A percentile compares a stretch with the other conserved stretches of the same genome.
Evolutionary conservation across 2,329 filamentous ascomycete genomes (phyloP).

Genomic region (Leptographium wingfieldii): DNA sequence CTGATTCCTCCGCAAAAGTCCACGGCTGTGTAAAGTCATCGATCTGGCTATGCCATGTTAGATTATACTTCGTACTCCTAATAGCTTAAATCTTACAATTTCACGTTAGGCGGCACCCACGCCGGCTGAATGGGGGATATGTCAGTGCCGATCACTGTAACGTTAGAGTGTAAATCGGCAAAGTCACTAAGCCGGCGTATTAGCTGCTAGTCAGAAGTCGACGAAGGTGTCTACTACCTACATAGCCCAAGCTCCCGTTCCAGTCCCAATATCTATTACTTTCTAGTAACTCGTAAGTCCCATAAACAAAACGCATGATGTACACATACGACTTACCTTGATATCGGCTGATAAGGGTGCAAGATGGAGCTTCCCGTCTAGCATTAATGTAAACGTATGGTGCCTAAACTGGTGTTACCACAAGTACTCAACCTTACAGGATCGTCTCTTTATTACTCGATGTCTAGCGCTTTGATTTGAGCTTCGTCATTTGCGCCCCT

Average conservation of each 20-base stretch:
- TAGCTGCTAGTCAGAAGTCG: not conserved
- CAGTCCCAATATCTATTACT: not conserved
- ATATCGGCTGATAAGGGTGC: not conserved
- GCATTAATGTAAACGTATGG: not conserved
- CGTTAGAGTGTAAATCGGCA: not conserved
- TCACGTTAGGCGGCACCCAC: not conserved
- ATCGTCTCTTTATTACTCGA: not conserved
- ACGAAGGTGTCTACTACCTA: not conserved
- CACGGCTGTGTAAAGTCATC: conserved; percentile 44
- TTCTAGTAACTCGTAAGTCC: not conserved
- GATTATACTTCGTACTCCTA: too few relatives aligned
- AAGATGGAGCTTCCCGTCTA: not conserved
- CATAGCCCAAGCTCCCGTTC: conserved; percentile 1
- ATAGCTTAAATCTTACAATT: not conserved
- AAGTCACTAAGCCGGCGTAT: not conserved
- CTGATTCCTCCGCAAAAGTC: conserved; percentile 30
- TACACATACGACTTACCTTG: not conserved
- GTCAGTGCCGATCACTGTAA: not conserved
- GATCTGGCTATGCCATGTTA: conserved; percentile 24
- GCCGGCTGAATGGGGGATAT: not conserved
- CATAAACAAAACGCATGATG: not conserved
- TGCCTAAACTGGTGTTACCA: not conserved
- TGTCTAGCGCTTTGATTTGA: not conserved
- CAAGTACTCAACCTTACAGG: not conserved
- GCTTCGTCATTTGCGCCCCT: not conserved